Evolutionary conservation across 805 yeast species (phyloP), one percentile per base, ranked within the genome.

Genomic region (Saccharomycopsis fodiens): DNA sequence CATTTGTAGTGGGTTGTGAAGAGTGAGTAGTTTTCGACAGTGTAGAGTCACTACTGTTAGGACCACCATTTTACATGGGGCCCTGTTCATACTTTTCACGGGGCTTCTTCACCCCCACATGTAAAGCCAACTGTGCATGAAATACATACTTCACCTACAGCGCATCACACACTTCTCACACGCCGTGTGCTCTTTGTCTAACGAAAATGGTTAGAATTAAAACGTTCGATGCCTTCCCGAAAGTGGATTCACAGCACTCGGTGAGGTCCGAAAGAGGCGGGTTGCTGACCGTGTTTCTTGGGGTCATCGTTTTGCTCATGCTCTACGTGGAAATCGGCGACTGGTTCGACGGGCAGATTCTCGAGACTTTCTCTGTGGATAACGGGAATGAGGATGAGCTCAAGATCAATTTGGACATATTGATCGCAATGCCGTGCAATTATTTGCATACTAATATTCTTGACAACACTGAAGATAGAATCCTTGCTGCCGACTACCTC

Each of bases 321-420:
- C 62, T 85, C 4, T 91, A 94, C 85, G 76, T 85, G 12, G 94
- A 89, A 59, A 64, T 88, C 23, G 95, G 97, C 5, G 82, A 84
- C 12, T 85, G 73, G 59, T 68, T 89, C 46, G 95, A 93, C 45
- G 97, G 97, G 2, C 73, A 72, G 46, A 73, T 83, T 5, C 87
- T 81, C 55, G 84, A 82, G 53, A 85, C 81, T 54, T 93, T 85
- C 60, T 67, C 72, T 2, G 94, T 93, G 3, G 94, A 85, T 56
- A 68, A 71, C 30, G 65, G 67, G 3, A 64, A 86, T 13, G 64
- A 62, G n/a, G 64, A 72, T 45, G 74, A 74, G 46, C 72, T 88
- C 45, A 73, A 72, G 37, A 71, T 93, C 39, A 89, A 93, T 58
- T 40, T 93, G 47, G 97, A 89, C 59, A 59, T 93, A 54, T 71